phyloP scores from a whole-genome alignment of 306 rosid species.

The Acacia acuminata region DNA sequence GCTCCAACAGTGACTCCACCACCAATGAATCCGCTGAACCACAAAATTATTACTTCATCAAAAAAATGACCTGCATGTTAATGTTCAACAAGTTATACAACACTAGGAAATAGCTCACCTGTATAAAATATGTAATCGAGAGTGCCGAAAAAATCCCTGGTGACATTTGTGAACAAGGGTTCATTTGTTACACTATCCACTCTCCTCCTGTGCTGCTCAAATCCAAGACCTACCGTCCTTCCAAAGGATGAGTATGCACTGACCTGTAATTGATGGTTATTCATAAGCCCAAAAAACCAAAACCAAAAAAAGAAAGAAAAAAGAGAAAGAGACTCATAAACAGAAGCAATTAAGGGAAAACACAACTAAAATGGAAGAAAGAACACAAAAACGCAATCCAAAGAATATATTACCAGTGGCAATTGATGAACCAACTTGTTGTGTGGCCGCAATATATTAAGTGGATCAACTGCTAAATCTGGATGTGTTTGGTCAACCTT shows the following conservation, averaged over 20 bases:
- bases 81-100: constrained; percentile 9
- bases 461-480: constrained; percentile 89
- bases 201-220: constrained; percentile 82
- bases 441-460: constrained; percentile 84
- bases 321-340: neutral
- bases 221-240: constrained; percentile 65
- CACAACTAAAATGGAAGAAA: neutral
- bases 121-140: constrained; percentile 98
- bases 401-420: constrained; percentile 69
- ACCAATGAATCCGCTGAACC: constrained; percentile 91
- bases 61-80: constrained; percentile 1
- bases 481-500: constrained; percentile 87
- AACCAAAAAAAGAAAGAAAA: neutral
- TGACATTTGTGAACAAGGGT: constrained; percentile 89
- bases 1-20: constrained; percentile 91
- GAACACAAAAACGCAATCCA: constrained; percentile 3
- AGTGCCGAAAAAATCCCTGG: constrained; percentile 94
- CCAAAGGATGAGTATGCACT: constrained; percentile 94
- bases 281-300: constrained; percentile 7
- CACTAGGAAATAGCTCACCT: constrained; percentile 48
- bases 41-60: constrained; percentile 7
- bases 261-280: constrained; percentile 53
- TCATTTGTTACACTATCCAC: constrained; percentile 79
- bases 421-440: constrained; percentile 92
- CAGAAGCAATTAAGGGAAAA: neutral